Percentiles rank a stretch among this genome's conserved stretches.
phyloP scores from a whole-genome alignment of 192 early-diverging fungal species.

The Rhizophagus clarus region DNA sequence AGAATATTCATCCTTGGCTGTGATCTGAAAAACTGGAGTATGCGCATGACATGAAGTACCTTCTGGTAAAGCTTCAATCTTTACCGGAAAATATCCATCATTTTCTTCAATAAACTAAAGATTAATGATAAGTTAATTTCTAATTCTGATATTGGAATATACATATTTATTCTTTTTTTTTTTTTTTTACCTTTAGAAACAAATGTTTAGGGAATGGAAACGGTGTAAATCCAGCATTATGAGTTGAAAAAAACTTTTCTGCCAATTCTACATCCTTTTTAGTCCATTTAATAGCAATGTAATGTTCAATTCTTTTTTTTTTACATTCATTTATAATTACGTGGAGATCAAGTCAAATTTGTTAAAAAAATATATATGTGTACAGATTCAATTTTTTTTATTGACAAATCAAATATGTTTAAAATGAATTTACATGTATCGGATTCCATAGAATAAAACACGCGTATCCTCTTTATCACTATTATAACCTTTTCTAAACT shows the following conservation, averaged over 20 bases:
- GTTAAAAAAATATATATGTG: too few species aligned
- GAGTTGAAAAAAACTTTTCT: slow-evolving; percentile 71
- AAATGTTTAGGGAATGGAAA: slow-evolving; percentile 81
- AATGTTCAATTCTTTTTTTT: slow-evolving; percentile 63
- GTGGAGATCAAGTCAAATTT: too few species aligned
- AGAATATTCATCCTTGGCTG: slow-evolving; percentile 69
- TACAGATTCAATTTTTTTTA: too few species aligned
- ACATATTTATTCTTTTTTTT: too few species aligned
- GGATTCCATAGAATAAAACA: slow-evolving; percentile 82
- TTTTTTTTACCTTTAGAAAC: slow-evolving; percentile 69
- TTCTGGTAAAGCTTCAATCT: slow-evolving; percentile 77
- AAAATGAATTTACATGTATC: slow-evolving; percentile 61
- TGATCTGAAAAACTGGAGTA: slow-evolving; percentile 82
- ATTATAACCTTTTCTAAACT: slow-evolving; percentile 72
- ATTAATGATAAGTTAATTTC: neutral
- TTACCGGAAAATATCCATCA: slow-evolving; percentile 85
- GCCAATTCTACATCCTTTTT: slow-evolving; percentile 66
- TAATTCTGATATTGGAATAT: neutral
- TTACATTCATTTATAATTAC: neutral
- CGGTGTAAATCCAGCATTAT: slow-evolving; percentile 64
- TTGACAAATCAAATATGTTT: too few species aligned
- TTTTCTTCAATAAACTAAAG: slow-evolving; percentile 73
- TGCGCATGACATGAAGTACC: slow-evolving; percentile 82
- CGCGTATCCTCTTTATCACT: slow-evolving; percentile 70
- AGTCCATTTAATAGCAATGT: slow-evolving; percentile 69